Conservation (phyloP, 495 filamentous ascomycete species). For the Cryomyces antarcticus region DNA sequence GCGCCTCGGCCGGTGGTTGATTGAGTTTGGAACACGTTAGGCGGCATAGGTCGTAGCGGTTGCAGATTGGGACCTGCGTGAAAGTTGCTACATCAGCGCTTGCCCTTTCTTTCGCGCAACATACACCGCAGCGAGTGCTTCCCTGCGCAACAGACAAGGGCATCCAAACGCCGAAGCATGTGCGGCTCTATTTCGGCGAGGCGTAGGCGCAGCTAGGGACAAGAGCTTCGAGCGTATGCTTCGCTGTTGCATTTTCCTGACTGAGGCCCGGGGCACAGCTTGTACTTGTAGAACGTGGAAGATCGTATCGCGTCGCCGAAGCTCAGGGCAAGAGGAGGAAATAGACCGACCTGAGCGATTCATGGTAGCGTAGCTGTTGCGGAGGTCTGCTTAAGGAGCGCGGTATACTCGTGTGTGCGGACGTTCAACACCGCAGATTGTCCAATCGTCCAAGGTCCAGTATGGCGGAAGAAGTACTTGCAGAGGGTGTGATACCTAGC, state of each 20-base stretch:
- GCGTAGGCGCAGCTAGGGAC: neutral
- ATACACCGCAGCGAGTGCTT: neutral
- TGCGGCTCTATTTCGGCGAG: neutral
- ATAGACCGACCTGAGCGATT: constrained; percentile 3
- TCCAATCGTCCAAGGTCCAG: too few species aligned
- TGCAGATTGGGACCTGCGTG: constrained; percentile 42
- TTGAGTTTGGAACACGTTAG: constrained; percentile 36
- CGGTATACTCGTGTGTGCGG: too few species aligned
- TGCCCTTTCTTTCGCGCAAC: neutral
- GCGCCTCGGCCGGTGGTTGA: constrained; percentile 40
- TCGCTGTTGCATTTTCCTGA: neutral
- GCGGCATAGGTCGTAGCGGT: constrained; percentile 47
- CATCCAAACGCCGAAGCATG: too few species aligned
- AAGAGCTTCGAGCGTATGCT: neutral
- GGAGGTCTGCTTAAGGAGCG: too few species aligned
- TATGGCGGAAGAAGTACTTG: too few species aligned
- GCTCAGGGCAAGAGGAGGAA: neutral
- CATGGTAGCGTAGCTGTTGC: neutral
- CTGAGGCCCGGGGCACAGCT: neutral
- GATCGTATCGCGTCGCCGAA: neutral
- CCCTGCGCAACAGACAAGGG: neutral
- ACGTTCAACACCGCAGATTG: too few species aligned
- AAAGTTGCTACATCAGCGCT: neutral
- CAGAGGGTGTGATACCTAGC: too few species aligned
- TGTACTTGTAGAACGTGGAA: neutral